Evolutionary conservation across 768 basidiomycete species (phyloP).

Genomic region (Auricularia sp.): DNA sequence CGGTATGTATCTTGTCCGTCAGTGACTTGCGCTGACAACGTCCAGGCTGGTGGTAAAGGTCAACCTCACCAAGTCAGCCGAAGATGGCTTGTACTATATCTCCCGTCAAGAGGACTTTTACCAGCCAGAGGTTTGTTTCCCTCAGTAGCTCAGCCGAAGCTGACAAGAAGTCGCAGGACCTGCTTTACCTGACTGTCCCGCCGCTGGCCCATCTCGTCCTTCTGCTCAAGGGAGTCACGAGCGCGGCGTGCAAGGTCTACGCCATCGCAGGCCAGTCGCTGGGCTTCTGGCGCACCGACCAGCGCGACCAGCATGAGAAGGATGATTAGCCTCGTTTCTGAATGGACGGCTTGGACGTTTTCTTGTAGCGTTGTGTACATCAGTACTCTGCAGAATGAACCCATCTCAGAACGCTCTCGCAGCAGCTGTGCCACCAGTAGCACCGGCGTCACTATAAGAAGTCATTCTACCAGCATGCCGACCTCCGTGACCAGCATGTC

Average conservation of each 20-base stretch:
- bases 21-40: neutral
- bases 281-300: constrained; percentile 1
- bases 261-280: neutral
- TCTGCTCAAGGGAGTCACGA: constrained; percentile 5
- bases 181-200: constrained; percentile 35
- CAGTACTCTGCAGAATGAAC: too few relatives aligned
- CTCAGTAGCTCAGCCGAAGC: neutral
- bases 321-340: neutral
- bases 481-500: too few relatives aligned
- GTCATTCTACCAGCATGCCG: too few relatives aligned
- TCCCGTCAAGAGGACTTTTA: constrained; percentile 49
- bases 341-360: too few relatives aligned
- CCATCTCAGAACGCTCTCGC: too few relatives aligned
- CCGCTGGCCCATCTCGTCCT: constrained; percentile 30
- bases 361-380: too few relatives aligned
- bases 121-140: constrained; percentile 36
- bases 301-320: neutral
- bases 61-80: constrained; percentile 32
- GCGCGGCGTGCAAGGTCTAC: neutral
- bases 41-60: constrained; percentile 40
- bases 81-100: constrained; percentile 35
- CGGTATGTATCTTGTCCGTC: constrained; percentile 26
- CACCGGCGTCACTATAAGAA: too few relatives aligned
- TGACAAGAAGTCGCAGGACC: constrained; percentile 26
- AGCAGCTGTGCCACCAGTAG: too few relatives aligned